These are phyloP conservation scores for Citrus reticulata DNA, from an alignment of 345 rosid species.

Conservation along the genomic window DNA sequence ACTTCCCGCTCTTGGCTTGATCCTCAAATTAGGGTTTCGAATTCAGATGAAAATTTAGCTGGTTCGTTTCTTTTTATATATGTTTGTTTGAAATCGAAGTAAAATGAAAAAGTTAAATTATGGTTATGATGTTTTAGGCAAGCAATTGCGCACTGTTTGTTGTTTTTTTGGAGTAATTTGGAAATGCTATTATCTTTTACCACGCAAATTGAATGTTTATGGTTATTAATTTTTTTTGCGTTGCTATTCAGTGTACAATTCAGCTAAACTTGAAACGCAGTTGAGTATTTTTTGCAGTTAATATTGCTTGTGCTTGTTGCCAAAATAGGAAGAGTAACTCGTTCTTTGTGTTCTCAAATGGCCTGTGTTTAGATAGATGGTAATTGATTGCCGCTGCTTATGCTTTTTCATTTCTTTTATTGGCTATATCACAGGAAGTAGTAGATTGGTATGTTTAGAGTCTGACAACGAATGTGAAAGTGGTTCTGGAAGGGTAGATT, in stretches of 20 bases:
- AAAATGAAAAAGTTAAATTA: neutral
- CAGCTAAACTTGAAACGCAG: neutral
- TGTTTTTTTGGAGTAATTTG: neutral
- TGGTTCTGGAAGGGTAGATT: constrained; percentile 25
- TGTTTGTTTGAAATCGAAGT: neutral
- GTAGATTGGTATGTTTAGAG: constrained; percentile 56
- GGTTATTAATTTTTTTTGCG: neutral
- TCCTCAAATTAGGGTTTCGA: constrained; percentile 23
- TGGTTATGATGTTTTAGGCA: neutral
- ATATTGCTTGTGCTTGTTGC: neutral
- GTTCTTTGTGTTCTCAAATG: neutral
- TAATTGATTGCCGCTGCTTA: neutral
- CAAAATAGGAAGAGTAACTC: neutral
- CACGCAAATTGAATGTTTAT: neutral
- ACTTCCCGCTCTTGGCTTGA: constrained; percentile 16
- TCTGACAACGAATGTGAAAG: constrained; percentile 55
- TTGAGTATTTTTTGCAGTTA: neutral
- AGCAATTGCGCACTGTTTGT: neutral
- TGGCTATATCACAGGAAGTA: constrained; percentile 31
- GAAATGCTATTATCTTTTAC: neutral
- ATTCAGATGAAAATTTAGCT: constrained; percentile 18
- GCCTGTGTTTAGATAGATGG: neutral
- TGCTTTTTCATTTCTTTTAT: too few relatives aligned
- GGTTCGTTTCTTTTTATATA: constrained; percentile 30
- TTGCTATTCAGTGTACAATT: too few relatives aligned